A percentile compares a stretch with the other conserved stretches of the same genome.
Conservation (phyloP, 2,329 filamentous ascomycete species). For the Ceratocystis cacaofunesta region DNA sequence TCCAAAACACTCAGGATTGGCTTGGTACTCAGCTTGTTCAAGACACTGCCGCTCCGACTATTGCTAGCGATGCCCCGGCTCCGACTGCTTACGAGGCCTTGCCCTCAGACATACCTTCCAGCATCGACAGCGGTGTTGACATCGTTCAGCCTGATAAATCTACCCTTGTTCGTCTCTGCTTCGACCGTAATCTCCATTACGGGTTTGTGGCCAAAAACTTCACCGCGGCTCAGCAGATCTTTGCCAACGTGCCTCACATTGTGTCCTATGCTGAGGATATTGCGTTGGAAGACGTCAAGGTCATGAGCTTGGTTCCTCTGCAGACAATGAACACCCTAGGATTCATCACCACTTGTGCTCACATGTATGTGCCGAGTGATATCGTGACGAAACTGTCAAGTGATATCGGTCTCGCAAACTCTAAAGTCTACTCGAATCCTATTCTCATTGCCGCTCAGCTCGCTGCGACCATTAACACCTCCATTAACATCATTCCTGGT, state of each 20-base stretch:
- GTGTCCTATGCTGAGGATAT: slow-evolving; percentile 51
- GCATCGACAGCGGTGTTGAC: slow-evolving; percentile 53
- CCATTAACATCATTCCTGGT: slow-evolving; percentile 51
- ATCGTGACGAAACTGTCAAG: slow-evolving; percentile 52
- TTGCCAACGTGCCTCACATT: slow-evolving; percentile 58
- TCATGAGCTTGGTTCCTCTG: slow-evolving; percentile 60
- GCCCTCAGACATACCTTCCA: slow-evolving; percentile 53
- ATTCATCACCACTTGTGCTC: slow-evolving; percentile 65
- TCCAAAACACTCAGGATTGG: slow-evolving; percentile 16
- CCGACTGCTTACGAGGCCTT: slow-evolving; percentile 33
- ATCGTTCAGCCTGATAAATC: slow-evolving; percentile 47
- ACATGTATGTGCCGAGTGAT: slow-evolving; percentile 54
- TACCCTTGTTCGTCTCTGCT: slow-evolving; percentile 68
- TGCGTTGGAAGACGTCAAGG: slow-evolving; percentile 38
- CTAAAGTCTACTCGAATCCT: slow-evolving; percentile 59
- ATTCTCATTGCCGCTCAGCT: slow-evolving; percentile 53
- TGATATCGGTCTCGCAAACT: slow-evolving; percentile 56
- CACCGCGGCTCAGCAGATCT: slow-evolving; percentile 70
- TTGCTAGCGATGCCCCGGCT: slow-evolving; percentile 16
- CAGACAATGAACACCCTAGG: slow-evolving; percentile 54
- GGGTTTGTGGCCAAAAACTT: slow-evolving; percentile 59
- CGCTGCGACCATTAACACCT: slow-evolving; percentile 68
- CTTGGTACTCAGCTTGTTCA: slow-evolving; percentile 17
- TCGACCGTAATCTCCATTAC: slow-evolving; percentile 69
- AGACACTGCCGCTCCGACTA: slow-evolving; percentile 17